Base-by-base conservation (phyloP, 75 land plant species). In the Sequoiadendron giganteum region DNA sequence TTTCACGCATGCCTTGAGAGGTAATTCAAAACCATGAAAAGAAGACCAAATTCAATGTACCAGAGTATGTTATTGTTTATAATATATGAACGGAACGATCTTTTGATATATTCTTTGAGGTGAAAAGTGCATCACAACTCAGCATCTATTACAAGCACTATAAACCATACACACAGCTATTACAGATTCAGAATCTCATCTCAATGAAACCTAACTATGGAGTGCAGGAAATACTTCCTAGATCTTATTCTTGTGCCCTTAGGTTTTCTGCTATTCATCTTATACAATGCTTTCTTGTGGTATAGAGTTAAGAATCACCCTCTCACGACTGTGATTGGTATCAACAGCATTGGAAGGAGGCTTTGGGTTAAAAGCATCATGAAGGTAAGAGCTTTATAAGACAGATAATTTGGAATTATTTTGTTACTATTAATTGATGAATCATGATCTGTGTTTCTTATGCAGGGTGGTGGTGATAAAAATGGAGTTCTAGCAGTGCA, bases 401-500 rank as follows among this genome's bases (percentile, higher is more conserved):
- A 65, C 5, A 25, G 18, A n/a, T 25, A 28, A 28, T 68, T 68
- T 32, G 36, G 32, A n/a, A 11, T 10, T 73, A 30, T 32, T 73
- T 32, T 13, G 10, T 34, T 10, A 21, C 28, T 61, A 19, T 73
- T 3, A 8, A 9, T 73, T 73, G 38, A 73, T 73, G 76, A 73
- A 73, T 73, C 76, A 1, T 73, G 36, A 73, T 11, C 1, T 73
- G 38, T 30, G 36, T 73, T 73, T 3, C 0, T 3, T 25, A 18
- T 61, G 76, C 93, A 96, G 96, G 95, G 95, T 84, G 92, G 93
- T 49, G 11, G 10, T 75, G 95, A 95, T 1, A 96, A 95, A 93
- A 96, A 95, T 90, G 94, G 94, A 89, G 91, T 96, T 28, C 52
- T 96, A 87, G 97, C 97, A 2, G 95, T 95, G 21, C 96, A 96